Evolutionary conservation across 179 eudicot genomes (phyloP).

Genomic region (Monotropa hypopitys): DNA sequence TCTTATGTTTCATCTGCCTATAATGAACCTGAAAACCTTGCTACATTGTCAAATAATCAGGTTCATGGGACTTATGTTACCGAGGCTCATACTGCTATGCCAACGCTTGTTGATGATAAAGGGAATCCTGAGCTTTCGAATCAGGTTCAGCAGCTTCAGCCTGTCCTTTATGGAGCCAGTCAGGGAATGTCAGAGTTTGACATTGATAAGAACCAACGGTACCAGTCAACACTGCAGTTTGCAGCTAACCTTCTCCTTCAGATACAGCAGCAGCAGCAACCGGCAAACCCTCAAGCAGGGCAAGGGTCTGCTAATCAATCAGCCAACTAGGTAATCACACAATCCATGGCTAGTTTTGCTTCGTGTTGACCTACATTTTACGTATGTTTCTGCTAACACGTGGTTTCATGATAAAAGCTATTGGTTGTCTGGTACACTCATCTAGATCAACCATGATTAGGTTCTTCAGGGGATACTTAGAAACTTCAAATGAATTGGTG

Average conservation of each 20-base stretch:
- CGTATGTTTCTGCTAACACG: not conserved
- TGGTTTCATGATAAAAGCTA: not conserved
- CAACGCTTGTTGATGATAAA: conserved; percentile 27
- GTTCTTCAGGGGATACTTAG: not conserved
- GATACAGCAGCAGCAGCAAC: conserved; percentile 63
- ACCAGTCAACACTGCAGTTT: conserved; percentile 76
- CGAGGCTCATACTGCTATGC: conserved; percentile 23
- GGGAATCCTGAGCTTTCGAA: conserved; percentile 18
- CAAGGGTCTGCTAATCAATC: conserved; percentile 29
- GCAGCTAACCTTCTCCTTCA: conserved; percentile 80
- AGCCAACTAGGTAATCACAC: conserved; percentile 20
- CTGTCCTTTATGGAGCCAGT: conserved; percentile 28
- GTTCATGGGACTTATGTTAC: conserved; percentile 26
- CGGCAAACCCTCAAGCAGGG: conserved; percentile 23
- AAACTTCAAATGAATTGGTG: not conserved
- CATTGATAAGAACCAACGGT: conserved; percentile 78
- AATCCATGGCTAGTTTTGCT: not conserved
- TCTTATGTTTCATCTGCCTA: conserved; percentile 28
- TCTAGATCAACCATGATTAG: not conserved
- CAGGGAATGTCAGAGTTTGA: conserved; percentile 45
- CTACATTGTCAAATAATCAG: conserved; percentile 26
- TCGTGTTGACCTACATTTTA: not conserved
- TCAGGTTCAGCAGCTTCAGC: conserved; percentile 37
- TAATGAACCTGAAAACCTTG: conserved; percentile 33
- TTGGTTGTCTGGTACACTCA: not conserved